Evolutionary conservation across 2,329 filamentous ascomycete species (phyloP).

Genomic region (Xylariales sp.): DNA sequence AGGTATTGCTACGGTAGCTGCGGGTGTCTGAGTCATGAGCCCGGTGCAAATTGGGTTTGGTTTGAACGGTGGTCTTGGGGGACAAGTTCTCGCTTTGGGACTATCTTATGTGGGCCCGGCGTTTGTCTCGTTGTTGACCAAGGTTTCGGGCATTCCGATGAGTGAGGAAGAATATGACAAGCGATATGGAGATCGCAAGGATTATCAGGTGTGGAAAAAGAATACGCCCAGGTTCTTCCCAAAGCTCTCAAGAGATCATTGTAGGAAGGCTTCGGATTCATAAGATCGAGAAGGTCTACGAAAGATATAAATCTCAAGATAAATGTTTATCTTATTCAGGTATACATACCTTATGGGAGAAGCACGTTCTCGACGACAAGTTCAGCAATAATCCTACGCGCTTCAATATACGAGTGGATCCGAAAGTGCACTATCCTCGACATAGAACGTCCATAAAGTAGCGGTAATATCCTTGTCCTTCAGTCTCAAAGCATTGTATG

Average conservation of each 20-base stretch:
- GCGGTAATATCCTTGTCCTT: too few species aligned
- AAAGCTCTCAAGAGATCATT: too few species aligned
- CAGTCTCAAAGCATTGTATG: too few species aligned
- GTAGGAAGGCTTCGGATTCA: too few species aligned
- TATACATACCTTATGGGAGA: too few species aligned
- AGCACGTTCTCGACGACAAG: too few species aligned
- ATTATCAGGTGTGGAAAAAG: slow-evolving; percentile 65
- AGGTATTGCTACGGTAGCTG: slow-evolving; percentile 56
- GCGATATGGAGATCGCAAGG: slow-evolving; percentile 56
- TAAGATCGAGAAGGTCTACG: too few species aligned
- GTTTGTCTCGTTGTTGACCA: slow-evolving; percentile 58
- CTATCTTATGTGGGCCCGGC: slow-evolving; percentile 57
- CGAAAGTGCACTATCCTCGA: too few species aligned
- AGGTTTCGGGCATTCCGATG: slow-evolving; percentile 60
- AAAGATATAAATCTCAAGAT: slow-evolving; percentile 14
- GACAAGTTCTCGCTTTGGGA: slow-evolving; percentile 25
- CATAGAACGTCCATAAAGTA: too few species aligned
- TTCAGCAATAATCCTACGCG: too few species aligned
- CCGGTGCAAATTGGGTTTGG: slow-evolving; percentile 55
- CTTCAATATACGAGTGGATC: too few species aligned
- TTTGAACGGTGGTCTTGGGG: slow-evolving; percentile 36
- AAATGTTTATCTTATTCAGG: too few species aligned
- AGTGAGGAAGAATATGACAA: slow-evolving; percentile 67
- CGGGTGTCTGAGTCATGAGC: slow-evolving; percentile 49
- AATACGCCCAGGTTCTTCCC: slow-evolving; percentile 62